Percentiles rank a stretch among this genome's conserved stretches.
Evolutionary conservation across 805 yeast species (phyloP).

Genomic region (Candida sonorensis): DNA sequence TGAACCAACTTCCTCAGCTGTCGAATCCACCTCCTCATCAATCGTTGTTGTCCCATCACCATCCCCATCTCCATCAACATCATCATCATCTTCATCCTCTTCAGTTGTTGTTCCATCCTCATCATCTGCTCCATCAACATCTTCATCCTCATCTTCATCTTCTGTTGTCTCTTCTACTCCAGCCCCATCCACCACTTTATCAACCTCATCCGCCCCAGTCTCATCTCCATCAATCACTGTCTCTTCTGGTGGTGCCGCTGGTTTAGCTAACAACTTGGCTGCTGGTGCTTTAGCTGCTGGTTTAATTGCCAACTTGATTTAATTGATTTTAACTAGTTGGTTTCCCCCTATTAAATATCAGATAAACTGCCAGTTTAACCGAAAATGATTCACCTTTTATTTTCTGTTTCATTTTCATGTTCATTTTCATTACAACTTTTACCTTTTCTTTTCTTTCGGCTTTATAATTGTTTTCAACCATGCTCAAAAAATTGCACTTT

Average conservation of each 20-base stretch:
- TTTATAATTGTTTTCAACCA: too few species aligned
- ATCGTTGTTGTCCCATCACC: conserved; percentile 17
- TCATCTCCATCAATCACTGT: too few species aligned
- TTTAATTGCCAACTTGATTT: not conserved
- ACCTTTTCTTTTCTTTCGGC: too few species aligned
- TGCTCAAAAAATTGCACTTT: too few species aligned
- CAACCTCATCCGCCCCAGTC: conserved; percentile 24
- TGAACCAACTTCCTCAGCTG: conserved; percentile 21
- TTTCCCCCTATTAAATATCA: too few species aligned
- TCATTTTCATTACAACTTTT: too few species aligned
- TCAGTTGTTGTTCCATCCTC: conserved; percentile 16
- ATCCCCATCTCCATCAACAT: too few species aligned
- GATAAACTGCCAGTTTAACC: too few species aligned
- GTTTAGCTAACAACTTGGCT: conserved; percentile 19
- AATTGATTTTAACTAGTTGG: too few species aligned
- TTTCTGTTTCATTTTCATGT: too few species aligned
- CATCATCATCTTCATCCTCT: conserved; percentile 20
- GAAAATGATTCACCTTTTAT: too few species aligned
- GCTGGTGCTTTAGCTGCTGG: conserved; percentile 24
- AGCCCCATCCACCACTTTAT: conserved; percentile 16
- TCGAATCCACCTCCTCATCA: conserved; percentile 23
- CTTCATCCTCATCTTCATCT: conserved; percentile 14
- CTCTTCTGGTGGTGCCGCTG: conserved; percentile 17
- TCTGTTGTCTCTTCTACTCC: conserved; percentile 20
- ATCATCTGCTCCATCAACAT: conserved; percentile 9